Conservation (phyloP, 176 grass and related monocot species). For the Olyra latifolia region DNA sequence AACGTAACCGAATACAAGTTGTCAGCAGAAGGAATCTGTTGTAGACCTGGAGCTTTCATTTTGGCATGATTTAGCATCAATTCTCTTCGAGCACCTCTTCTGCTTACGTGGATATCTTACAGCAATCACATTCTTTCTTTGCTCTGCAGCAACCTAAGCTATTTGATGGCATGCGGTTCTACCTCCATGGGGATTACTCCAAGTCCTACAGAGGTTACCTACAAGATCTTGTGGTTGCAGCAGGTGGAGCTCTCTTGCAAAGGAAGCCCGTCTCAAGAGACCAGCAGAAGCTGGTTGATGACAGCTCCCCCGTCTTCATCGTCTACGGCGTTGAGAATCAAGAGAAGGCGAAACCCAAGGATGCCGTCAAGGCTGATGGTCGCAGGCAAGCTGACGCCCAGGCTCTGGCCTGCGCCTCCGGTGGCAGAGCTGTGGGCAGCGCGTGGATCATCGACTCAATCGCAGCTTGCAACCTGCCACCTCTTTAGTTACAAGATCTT, state of each 20-base stretch:
- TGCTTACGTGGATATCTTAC: not conserved
- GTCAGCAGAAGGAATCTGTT: not conserved
- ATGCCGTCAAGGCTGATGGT: not conserved
- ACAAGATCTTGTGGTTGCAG: conserved; percentile 68
- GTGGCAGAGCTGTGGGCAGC: conserved; percentile 58
- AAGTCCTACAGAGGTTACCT: conserved; percentile 71
- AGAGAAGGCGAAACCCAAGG: conserved; percentile 26
- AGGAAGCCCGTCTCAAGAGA: conserved; percentile 79
- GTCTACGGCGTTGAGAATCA: conserved; percentile 57
- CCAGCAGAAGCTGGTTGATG: conserved; percentile 63
- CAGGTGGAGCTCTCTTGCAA: conserved; percentile 64
- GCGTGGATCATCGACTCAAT: conserved; percentile 85
- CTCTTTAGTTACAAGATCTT: conserved; percentile 19
- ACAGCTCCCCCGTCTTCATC: conserved; percentile 43
- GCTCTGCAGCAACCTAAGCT: conserved; percentile 63
- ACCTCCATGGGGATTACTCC: conserved; percentile 70
- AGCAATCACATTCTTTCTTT: not conserved
- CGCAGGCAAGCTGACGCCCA: conserved; percentile 42
- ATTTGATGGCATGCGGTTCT: conserved; percentile 58
- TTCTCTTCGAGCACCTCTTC: not conserved
- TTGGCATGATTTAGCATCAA: not conserved
- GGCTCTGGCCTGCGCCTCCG: conserved; percentile 56
- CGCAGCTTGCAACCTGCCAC: conserved; percentile 63
- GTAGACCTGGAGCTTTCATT: not conserved
- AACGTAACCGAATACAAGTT: not conserved